Evolutionary conservation across 169 alveolate species (phyloP).

Genomic region (Eimeria zaria): DNA sequence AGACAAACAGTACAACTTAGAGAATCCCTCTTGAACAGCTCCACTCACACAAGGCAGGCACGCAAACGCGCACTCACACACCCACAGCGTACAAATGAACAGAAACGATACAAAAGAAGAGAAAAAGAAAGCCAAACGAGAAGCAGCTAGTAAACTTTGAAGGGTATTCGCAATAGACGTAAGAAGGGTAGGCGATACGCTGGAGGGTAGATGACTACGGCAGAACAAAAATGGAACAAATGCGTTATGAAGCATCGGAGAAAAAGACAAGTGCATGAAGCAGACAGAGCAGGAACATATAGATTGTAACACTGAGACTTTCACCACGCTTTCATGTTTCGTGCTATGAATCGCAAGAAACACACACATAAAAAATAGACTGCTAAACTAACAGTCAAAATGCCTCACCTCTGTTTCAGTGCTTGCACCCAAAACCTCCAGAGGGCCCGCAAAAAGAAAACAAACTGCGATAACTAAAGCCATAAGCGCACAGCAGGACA

Average conservation of each 20-base stretch:
- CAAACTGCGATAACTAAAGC: background rate
- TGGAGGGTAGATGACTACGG: too few species aligned
- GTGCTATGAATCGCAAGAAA: background rate
- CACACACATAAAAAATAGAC: background rate
- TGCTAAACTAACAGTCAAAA: background rate
- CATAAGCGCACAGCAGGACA: background rate
- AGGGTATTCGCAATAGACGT: too few species aligned
- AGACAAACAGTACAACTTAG: background rate
- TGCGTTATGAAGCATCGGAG: background rate
- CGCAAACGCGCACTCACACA: too few species aligned
- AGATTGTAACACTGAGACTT: background rate
- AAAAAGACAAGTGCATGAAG: background rate
- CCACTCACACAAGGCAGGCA: background rate
- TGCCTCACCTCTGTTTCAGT: background rate
- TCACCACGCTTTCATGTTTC: background rate
- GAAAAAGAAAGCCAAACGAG: background rate
- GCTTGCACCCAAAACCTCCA: background rate
- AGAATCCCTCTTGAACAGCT: background rate
- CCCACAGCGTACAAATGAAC: background rate
- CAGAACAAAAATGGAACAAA: too few species aligned
- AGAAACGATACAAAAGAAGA: background rate
- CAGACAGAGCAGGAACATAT: background rate
- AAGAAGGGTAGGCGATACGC: too few species aligned
- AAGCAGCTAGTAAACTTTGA: too few species aligned
- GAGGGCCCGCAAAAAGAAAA: constrained; percentile 2